phyloP scores from a whole-genome alignment of 257 asterid genomes.

The Ilex asprella region DNA sequence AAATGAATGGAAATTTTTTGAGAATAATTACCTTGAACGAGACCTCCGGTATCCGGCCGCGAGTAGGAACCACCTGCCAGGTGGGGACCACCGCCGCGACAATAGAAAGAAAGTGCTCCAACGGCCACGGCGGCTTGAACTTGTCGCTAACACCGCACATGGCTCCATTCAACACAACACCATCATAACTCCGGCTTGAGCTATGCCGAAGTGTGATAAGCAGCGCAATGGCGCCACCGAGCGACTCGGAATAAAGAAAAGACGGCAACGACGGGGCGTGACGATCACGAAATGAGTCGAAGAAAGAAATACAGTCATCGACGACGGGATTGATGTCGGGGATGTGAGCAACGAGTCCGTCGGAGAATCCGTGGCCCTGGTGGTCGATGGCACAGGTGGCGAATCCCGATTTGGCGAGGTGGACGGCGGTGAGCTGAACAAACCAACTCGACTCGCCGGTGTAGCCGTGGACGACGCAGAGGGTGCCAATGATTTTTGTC shows the following conservation, averaged over 20 bases:
- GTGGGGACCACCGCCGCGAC: constrained; percentile 74
- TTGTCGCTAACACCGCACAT: constrained; percentile 91
- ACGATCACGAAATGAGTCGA: constrained; percentile 42
- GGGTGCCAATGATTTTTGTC: constrained; percentile 45
- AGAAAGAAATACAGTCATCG: constrained; percentile 63
- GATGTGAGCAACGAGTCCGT: constrained; percentile 64
- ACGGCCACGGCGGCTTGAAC: constrained; percentile 95
- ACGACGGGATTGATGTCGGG: constrained; percentile 74
- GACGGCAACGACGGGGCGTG: constrained; percentile 48
- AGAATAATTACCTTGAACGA: constrained; percentile 62
- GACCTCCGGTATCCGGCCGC: constrained; percentile 64
- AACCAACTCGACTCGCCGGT: constrained; percentile 98
- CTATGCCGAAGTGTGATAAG: constrained; percentile 65
- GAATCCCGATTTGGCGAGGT: constrained; percentile 61
- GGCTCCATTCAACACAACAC: constrained; percentile 84
- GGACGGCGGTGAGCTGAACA: constrained; percentile 82
- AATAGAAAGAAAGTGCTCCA: constrained; percentile 75
- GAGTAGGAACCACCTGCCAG: constrained; percentile 83
- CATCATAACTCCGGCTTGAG: constrained; percentile 53
- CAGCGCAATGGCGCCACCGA: constrained; percentile 88
- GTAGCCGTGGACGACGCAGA: constrained; percentile 88
- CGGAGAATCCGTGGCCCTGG: constrained; percentile 92
- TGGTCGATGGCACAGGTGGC: constrained; percentile 96
- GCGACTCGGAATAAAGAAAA: constrained; percentile 75
- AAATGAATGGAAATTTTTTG: no score